phyloP scores from a whole-genome alignment of 768 basidiomycete species.

The Dictyophora rubrovolvata region DNA sequence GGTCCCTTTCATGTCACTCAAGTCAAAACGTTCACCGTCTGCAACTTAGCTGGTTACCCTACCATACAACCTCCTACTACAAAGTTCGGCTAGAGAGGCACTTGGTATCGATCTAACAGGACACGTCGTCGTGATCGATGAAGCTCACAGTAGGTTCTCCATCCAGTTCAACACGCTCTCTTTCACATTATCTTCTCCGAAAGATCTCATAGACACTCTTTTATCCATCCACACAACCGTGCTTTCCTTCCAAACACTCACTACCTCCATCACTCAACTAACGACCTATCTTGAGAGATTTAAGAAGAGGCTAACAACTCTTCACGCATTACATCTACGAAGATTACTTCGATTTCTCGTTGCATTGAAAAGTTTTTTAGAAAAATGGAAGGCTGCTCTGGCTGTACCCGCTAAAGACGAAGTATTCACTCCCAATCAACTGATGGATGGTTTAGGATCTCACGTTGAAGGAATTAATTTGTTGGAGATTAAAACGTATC shows the following conservation, averaged over 20 bases:
- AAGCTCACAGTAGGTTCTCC: slow-evolving; percentile 78
- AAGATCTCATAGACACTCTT: slow-evolving; percentile 78
- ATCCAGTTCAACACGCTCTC: slow-evolving; percentile 2
- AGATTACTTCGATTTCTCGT: slow-evolving; percentile 67
- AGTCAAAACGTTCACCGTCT: not conserved
- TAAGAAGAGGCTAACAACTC: slow-evolving; percentile 58
- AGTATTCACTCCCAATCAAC: slow-evolving; percentile 55
- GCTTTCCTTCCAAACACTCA: slow-evolving; percentile 47
- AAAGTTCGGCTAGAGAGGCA: slow-evolving; percentile 73
- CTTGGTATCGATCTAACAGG: slow-evolving; percentile 76
- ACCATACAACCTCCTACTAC: slow-evolving; percentile 87
- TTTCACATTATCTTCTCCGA: not conserved
- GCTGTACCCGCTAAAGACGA: slow-evolving; percentile 12
- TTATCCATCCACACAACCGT: slow-evolving; percentile 73
- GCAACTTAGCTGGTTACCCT: slow-evolving; percentile 68
- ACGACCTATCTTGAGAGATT: slow-evolving; percentile 69
- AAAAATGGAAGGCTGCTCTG: slow-evolving; percentile 39
- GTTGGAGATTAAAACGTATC: slow-evolving; percentile 70
- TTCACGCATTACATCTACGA: slow-evolving; percentile 69
- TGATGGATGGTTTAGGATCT: slow-evolving; percentile 56
- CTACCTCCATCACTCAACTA: slow-evolving; percentile 63
- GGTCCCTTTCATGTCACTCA: slow-evolving; percentile 10
- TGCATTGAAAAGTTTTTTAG: slow-evolving; percentile 49
- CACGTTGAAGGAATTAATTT: slow-evolving; percentile 71
- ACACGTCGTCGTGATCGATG: slow-evolving; percentile 87